phyloP scores from a whole-genome alignment of 106 monocot genomes.

The Posidonia australis region DNA sequence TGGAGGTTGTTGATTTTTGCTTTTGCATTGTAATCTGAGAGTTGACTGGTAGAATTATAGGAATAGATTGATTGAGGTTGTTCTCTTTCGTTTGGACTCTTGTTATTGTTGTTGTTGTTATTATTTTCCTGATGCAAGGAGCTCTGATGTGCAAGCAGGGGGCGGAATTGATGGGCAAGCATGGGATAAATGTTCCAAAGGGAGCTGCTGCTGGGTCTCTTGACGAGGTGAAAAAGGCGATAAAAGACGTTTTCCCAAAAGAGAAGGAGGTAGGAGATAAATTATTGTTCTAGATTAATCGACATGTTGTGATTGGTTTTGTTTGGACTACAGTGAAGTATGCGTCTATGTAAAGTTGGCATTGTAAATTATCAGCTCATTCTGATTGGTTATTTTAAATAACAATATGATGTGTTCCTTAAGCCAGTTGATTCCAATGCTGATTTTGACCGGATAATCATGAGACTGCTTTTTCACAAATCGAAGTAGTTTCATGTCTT shows the following conservation, averaged over 20 bases:
- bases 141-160: conserved; percentile 33
- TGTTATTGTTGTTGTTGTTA: neutral
- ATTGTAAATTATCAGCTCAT: too few species aligned
- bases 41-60: too few species aligned
- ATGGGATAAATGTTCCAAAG: conserved; percentile 82
- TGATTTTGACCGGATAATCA: too few species aligned
- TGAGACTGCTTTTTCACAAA: too few species aligned
- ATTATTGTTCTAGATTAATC: neutral
- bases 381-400: too few species aligned
- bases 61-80: neutral
- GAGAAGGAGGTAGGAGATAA: conserved; percentile 58
- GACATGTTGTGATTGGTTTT: neutral
- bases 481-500: too few species aligned
- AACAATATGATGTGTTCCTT: too few species aligned
- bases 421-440: too few species aligned
- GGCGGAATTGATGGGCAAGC: conserved; percentile 83
- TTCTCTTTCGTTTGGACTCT: neutral
- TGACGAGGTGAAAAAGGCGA: conserved; percentile 49
- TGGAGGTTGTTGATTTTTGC: too few species aligned
- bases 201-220: conserved; percentile 60
- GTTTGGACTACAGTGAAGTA: neutral
- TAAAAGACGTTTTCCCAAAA: conserved; percentile 47
- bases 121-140: neutral
- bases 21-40: too few species aligned
- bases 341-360: too few species aligned